A percentile compares a stretch with the other conserved stretches of the same genome.
Evolutionary conservation across 1,139 yeast genomes (phyloP).

Genomic region (Hansenula sp.): DNA sequence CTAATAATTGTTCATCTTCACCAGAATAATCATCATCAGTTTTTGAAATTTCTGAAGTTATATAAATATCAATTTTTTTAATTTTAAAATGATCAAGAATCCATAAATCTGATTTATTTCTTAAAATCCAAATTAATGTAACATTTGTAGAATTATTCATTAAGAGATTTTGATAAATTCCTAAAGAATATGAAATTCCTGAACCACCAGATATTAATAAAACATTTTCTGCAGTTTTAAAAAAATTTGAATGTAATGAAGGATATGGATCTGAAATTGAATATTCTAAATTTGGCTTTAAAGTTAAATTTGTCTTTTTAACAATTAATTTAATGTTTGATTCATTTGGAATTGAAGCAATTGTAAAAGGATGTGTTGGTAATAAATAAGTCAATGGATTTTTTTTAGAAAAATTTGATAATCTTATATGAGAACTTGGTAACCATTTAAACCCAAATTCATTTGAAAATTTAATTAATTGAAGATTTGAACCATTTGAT

Average conservation of each 20-base stretch:
- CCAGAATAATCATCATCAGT: conserved; percentile 5
- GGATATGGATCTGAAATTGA: conserved; percentile 70
- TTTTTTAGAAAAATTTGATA: conserved; percentile 27
- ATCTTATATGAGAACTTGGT: conserved; percentile 45
- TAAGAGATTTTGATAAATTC: conserved; percentile 65
- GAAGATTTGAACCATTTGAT: conserved; percentile 25
- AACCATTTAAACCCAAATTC: conserved; percentile 25
- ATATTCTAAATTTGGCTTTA: conserved; percentile 39
- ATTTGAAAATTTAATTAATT: conserved; percentile 31
- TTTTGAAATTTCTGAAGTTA: conserved; percentile 37
- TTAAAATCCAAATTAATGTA: conserved; percentile 79
- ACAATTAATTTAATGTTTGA: conserved; percentile 37
- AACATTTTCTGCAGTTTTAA: conserved; percentile 43
- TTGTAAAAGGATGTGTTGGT: conserved; percentile 79
- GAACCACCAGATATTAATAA: conserved; percentile 79
- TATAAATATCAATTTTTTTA: conserved; percentile 61
- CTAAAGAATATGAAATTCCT: conserved; percentile 78
- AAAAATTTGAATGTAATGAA: conserved; percentile 37
- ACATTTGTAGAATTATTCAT: conserved; percentile 66
- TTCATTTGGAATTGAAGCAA: conserved; percentile 62
- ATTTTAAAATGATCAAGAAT: conserved; percentile 60
- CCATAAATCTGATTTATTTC: conserved; percentile 71
- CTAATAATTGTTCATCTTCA: conserved; percentile 17
- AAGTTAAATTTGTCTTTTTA: conserved; percentile 50
- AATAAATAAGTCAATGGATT: conserved; percentile 36